Percentiles rank a stretch among this genome's conserved stretches.
phyloP scores from a whole-genome alignment of 345 rosid genomes.

The Salix exigua region DNA sequence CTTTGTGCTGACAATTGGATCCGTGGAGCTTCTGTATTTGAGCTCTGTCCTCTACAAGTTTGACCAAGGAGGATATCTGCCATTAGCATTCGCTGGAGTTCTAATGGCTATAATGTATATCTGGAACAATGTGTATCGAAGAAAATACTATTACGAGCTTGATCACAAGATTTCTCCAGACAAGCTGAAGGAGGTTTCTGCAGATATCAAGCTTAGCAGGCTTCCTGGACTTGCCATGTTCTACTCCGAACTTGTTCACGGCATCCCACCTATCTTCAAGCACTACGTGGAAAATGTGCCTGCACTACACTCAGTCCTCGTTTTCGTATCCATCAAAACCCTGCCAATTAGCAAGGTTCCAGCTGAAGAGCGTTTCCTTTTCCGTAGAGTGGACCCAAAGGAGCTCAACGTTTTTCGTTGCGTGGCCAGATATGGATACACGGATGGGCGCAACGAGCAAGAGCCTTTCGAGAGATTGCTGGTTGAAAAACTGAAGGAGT shows the following conservation, averaged over 20 bases:
- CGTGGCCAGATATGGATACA: slow-evolving; percentile 52
- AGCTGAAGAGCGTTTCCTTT: slow-evolving; percentile 38
- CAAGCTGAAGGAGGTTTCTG: slow-evolving; percentile 24
- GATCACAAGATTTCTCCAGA: slow-evolving; percentile 42
- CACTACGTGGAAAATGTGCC: slow-evolving; percentile 47
- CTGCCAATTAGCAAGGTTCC: slow-evolving; percentile 44
- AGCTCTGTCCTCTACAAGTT: slow-evolving; percentile 60
- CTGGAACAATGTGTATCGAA: slow-evolving; percentile 44
- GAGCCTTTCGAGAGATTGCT: slow-evolving; percentile 39
- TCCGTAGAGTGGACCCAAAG: slow-evolving; percentile 34
- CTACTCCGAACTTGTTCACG: slow-evolving; percentile 48
- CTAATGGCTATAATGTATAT: slow-evolving; percentile 41
- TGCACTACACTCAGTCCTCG: slow-evolving; percentile 36
- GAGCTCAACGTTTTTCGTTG: slow-evolving; percentile 41
- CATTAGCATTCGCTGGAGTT: slow-evolving; percentile 36
- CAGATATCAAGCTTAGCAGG: slow-evolving; percentile 3
- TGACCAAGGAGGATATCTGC: slow-evolving; percentile 49
- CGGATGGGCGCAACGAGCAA: slow-evolving; percentile 29
- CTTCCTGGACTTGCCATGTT: slow-evolving; percentile 51
- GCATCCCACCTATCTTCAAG: slow-evolving; percentile 46
- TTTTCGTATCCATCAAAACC: slow-evolving; percentile 48
- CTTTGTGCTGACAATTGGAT: slow-evolving; percentile 27
- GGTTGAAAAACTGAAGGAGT: slow-evolving; percentile 36
- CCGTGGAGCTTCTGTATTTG: slow-evolving; percentile 35
- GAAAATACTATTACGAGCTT: slow-evolving; percentile 44